Percentiles rank a stretch among this genome's conserved stretches.
Conservation (phyloP, 768 basidiomycete species). For the Leccinum obscurum region DNA sequence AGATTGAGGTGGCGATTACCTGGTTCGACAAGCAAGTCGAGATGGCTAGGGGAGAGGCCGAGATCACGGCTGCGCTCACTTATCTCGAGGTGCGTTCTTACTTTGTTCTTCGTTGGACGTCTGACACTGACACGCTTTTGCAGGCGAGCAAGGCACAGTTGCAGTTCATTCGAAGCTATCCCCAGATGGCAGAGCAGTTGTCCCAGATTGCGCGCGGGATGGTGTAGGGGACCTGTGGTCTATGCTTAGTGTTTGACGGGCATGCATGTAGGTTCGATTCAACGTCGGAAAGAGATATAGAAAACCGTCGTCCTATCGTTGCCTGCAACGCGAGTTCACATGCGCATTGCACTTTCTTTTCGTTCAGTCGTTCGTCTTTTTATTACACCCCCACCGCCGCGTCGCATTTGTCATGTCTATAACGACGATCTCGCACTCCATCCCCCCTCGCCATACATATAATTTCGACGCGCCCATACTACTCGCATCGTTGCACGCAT, state of each 20-base stretch:
- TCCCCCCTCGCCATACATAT: background rate
- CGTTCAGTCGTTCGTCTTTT: background rate
- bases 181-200: conserved; percentile 76
- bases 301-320: background rate
- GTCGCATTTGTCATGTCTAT: background rate
- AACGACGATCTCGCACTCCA: background rate
- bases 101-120: background rate
- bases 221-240: conserved; percentile 24
- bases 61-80: conserved; percentile 76
- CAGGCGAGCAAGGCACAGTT: conserved; percentile 83
- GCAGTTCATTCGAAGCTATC: conserved; percentile 81
- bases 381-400: background rate
- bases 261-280: conserved; percentile 13
- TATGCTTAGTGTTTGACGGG: background rate
- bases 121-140: background rate
- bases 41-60: conserved; percentile 87
- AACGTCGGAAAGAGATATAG: background rate
- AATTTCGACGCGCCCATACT: background rate
- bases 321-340: background rate
- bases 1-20: conserved; percentile 80
- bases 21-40: conserved; percentile 85
- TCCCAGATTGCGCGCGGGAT: conserved; percentile 45
- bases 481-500: background rate
- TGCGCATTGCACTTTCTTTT: background rate
- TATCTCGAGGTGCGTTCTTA: conserved; percentile 66